Conservation (phyloP, 2,329 filamentous ascomycete species). For the Sporothrix mexicana region DNA sequence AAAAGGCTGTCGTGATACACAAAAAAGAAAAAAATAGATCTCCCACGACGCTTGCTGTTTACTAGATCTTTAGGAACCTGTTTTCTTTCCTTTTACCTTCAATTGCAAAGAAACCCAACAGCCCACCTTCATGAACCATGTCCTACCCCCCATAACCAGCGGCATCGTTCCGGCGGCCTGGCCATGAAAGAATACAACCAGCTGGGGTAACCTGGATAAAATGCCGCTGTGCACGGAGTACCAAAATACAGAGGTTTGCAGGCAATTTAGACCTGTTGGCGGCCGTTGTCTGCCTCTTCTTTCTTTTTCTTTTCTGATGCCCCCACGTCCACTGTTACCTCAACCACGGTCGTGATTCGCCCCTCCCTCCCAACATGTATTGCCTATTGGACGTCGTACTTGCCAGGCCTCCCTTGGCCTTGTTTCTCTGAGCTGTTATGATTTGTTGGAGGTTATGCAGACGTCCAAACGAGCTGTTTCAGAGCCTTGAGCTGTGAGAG, state of each 20-base stretch:
- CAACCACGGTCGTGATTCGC: background rate
- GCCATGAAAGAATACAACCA: background rate
- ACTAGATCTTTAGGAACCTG: background rate
- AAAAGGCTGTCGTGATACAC: background rate
- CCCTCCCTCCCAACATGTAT: too few species aligned
- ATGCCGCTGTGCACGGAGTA: slow-evolving; percentile 5
- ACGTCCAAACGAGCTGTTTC: too few species aligned
- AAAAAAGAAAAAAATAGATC: too few species aligned
- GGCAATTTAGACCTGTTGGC: background rate
- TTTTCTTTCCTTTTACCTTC: background rate
- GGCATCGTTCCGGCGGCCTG: slow-evolving; percentile 6
- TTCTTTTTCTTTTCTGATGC: background rate
- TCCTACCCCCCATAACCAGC: background rate
- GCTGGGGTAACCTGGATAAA: background rate
- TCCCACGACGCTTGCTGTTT: background rate
- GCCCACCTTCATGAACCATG: background rate
- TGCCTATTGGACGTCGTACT: too few species aligned
- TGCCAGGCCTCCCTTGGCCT: too few species aligned
- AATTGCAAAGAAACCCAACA: background rate
- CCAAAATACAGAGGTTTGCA: background rate
- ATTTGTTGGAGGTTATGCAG: too few species aligned
- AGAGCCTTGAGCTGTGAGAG: too few species aligned
- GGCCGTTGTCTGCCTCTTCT: background rate
- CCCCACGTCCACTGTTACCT: background rate
- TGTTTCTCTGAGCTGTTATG: too few species aligned